These are phyloP conservation scores for Eucalyptus pumila DNA, from an alignment of 345 rosid genomes.

Conservation along the genomic window DNA sequence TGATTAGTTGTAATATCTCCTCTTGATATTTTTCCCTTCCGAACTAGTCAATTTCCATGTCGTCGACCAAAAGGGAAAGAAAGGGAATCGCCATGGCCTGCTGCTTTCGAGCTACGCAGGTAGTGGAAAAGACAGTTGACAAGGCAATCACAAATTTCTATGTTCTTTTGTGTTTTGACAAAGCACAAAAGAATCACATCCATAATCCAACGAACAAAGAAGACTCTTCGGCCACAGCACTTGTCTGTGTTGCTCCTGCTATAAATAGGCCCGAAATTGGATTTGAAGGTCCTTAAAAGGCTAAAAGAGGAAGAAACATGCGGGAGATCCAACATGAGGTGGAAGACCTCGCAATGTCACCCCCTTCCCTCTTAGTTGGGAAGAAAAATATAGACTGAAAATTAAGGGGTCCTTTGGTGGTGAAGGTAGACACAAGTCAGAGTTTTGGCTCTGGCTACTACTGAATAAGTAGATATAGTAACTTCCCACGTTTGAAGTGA, in stretches of 20 bases:
- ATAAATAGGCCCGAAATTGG: background rate
- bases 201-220: background rate
- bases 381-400: no score
- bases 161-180: background rate
- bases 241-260: background rate
- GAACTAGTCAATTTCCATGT: background rate
- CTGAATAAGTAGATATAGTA: no score
- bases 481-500: fast-evolving
- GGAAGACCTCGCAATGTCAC: no score
- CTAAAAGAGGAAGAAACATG: no score
- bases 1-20: background rate
- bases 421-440: no score
- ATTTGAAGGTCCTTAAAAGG: no score
- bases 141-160: background rate
- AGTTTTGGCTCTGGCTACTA: no score
- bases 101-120: background rate
- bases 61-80: background rate
- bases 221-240: background rate
- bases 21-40: background rate
- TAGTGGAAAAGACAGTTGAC: background rate
- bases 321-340: no score
- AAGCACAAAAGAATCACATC: background rate
- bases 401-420: no score
- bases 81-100: background rate
- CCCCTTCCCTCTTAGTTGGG: no score